A percentile compares a stretch with the other conserved stretches of the same genome.
phyloP scores from a whole-genome alignment of 2,329 filamentous ascomycete species.

The Amphichorda felina region DNA sequence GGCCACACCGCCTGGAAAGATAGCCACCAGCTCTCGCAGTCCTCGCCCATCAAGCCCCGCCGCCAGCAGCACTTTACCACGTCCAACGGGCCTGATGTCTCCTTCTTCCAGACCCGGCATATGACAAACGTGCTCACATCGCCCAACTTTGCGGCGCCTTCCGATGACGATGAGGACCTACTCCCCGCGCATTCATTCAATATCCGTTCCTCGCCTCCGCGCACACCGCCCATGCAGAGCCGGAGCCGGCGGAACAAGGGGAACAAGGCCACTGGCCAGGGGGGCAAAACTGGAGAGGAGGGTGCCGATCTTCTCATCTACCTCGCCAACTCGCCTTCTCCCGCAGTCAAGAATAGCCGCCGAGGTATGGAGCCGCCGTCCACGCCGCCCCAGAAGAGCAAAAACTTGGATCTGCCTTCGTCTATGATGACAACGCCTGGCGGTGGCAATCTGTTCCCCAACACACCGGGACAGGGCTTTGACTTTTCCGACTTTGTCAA shows the following conservation, averaged over 20 bases:
- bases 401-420: constrained; percentile 57
- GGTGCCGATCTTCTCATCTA: constrained; percentile 74
- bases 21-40: constrained; percentile 65
- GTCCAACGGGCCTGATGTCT: constrained; percentile 58
- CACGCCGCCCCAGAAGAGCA: constrained; percentile 56
- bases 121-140: constrained; percentile 50
- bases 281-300: constrained; percentile 48
- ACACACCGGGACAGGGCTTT: constrained; percentile 72
- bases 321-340: constrained; percentile 83
- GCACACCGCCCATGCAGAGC: constrained; percentile 62
- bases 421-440: constrained; percentile 85
- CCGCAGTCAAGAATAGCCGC: constrained; percentile 46
- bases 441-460: constrained; percentile 55
- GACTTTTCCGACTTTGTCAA: constrained; percentile 97
- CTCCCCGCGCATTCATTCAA: constrained; percentile 67
- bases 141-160: constrained; percentile 48
- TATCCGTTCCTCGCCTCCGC: constrained; percentile 66
- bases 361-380: constrained; percentile 57
- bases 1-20: constrained; percentile 61
- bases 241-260: constrained; percentile 37
- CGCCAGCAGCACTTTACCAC: constrained; percentile 66
- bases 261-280: constrained; percentile 15
- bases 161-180: constrained; percentile 75
- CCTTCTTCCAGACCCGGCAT: constrained; percentile 64
- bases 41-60: constrained; percentile 72